A percentile compares a stretch with the other conserved stretches of the same genome.
Conservation (phyloP, 768 basidiomycete species). For the Leccinum variicolor region DNA sequence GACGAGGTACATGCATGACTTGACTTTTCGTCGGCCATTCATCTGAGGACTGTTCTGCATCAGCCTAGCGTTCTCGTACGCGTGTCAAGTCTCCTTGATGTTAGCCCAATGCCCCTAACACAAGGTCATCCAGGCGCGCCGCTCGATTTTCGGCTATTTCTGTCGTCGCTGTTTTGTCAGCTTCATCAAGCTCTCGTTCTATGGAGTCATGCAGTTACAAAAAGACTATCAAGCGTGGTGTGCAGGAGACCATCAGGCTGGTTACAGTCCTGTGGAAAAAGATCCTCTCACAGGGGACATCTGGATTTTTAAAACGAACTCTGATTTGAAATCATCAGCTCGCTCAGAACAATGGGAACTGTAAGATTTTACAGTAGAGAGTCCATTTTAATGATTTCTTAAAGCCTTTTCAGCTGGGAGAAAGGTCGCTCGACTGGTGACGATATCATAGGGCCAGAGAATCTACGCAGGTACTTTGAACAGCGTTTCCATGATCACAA, state of each 20-base stretch:
- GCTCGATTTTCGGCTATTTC: slow-evolving; percentile 81
- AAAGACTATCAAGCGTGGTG: slow-evolving; percentile 67
- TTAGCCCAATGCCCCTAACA: neutral
- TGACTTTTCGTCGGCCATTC: neutral
- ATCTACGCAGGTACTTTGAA: slow-evolving; percentile 76
- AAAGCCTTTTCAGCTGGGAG: slow-evolving; percentile 53
- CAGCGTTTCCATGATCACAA: slow-evolving; percentile 78
- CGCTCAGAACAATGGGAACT: slow-evolving; percentile 55
- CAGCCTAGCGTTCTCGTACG: slow-evolving; percentile 29
- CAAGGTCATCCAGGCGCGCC: slow-evolving; percentile 48
- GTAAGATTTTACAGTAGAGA: slow-evolving; percentile 37
- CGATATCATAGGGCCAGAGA: slow-evolving; percentile 65
- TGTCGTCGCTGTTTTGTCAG: slow-evolving; percentile 72
- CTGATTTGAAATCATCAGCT: slow-evolving; percentile 66
- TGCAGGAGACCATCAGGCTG: slow-evolving; percentile 42
- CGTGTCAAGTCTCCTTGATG: slow-evolving; percentile 11
- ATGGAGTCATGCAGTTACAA: slow-evolving; percentile 64
- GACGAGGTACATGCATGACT: slow-evolving; percentile 42
- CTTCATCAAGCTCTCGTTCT: slow-evolving; percentile 74
- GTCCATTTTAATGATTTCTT: neutral
- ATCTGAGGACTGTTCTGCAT: slow-evolving; percentile 7
- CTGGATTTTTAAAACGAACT: slow-evolving; percentile 56
- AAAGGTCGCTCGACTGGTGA: slow-evolving; percentile 63
- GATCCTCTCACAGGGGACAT: slow-evolving; percentile 50
- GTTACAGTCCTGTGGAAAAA: slow-evolving; percentile 48